Evolutionary conservation across 768 basidiomycete genomes (phyloP).

Genomic region (Galerina marginata): DNA sequence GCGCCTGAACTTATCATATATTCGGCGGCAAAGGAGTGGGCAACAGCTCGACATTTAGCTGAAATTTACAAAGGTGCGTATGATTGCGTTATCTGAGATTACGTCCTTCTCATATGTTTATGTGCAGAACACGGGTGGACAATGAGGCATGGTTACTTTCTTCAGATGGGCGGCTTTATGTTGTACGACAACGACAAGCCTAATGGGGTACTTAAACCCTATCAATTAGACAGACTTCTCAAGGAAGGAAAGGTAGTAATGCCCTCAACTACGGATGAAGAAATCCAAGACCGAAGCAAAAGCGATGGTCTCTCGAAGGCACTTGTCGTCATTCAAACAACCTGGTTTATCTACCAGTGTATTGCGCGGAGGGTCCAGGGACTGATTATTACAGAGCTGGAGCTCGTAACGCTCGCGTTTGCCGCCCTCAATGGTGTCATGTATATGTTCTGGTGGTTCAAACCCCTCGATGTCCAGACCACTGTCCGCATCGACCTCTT

Average conservation of each 20-base stretch:
- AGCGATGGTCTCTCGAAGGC: constrained; percentile 34
- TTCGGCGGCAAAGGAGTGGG: too few relatives aligned
- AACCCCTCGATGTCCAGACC: constrained; percentile 34
- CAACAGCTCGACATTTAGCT: too few relatives aligned
- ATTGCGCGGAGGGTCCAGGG: constrained; percentile 23
- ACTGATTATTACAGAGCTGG: constrained; percentile 34
- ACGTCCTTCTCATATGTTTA: too few relatives aligned
- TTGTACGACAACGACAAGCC: constrained; percentile 3
- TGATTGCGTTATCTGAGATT: too few relatives aligned
- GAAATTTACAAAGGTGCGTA: too few relatives aligned
- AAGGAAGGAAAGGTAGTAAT: background rate
- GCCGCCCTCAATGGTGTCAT: constrained; percentile 31
- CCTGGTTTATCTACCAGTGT: constrained; percentile 36
- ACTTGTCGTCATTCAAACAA: constrained; percentile 34
- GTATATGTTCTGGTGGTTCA: constrained; percentile 40
- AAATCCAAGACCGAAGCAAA: constrained; percentile 15
- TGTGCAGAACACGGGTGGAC: constrained; percentile 8
- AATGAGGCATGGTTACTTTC: constrained; percentile 14
- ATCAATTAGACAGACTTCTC: constrained; percentile 16
- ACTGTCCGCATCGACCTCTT: constrained; percentile 19
- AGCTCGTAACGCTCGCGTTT: constrained; percentile 38
- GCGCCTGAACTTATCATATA: too few relatives aligned
- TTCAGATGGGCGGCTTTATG: constrained; percentile 23
- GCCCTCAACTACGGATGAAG: constrained; percentile 7
- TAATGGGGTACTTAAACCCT: background rate